phyloP scores from a whole-genome alignment of 192 early-diverging fungal species.

The Entomortierella beljakovae region DNA sequence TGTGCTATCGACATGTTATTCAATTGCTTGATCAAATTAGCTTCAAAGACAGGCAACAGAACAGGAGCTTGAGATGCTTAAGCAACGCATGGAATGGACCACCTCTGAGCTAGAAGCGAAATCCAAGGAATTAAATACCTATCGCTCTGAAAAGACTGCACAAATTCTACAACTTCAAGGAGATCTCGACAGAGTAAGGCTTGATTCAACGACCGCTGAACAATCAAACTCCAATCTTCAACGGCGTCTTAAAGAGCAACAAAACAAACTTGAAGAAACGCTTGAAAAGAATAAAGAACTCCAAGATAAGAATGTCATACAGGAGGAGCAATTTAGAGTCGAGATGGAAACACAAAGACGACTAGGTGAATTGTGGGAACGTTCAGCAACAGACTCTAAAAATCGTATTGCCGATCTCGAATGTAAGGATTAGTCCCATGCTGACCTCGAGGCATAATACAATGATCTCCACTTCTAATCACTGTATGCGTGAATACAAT shows the following conservation, averaged over 20 bases:
- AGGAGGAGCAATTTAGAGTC: slow-evolving; percentile 69
- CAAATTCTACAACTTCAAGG: slow-evolving; percentile 61
- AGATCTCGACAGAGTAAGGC: slow-evolving; percentile 53
- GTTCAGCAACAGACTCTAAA: slow-evolving; percentile 65
- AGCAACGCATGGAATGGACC: slow-evolving; percentile 71
- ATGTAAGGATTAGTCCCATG: slow-evolving; percentile 10
- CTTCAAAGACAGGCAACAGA: slow-evolving; percentile 57
- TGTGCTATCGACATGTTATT: neutral
- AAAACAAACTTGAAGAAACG: slow-evolving; percentile 58
- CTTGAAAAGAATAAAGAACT: slow-evolving; percentile 53
- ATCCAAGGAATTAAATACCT: slow-evolving; percentile 59
- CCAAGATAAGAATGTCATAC: slow-evolving; percentile 57
- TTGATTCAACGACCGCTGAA: slow-evolving; percentile 56
- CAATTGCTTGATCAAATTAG: slow-evolving; percentile 7
- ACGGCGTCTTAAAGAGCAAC: slow-evolving; percentile 60
- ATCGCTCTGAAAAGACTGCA: slow-evolving; percentile 64
- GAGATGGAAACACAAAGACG: slow-evolving; percentile 77
- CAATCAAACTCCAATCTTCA: slow-evolving; percentile 66
- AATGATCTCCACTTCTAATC: too few relatives aligned
- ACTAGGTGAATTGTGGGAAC: slow-evolving; percentile 70
- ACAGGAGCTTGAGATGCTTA: slow-evolving; percentile 70
- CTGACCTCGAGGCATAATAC: too few relatives aligned
- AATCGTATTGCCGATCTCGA: slow-evolving; percentile 65
- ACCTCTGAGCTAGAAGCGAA: slow-evolving; percentile 75
- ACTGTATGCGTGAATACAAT: too few relatives aligned